A percentile compares a stretch with the other conserved stretches of the same genome.
Evolutionary conservation across 257 asterid genomes (phyloP).

Genomic region (Ilex aquifolium): DNA sequence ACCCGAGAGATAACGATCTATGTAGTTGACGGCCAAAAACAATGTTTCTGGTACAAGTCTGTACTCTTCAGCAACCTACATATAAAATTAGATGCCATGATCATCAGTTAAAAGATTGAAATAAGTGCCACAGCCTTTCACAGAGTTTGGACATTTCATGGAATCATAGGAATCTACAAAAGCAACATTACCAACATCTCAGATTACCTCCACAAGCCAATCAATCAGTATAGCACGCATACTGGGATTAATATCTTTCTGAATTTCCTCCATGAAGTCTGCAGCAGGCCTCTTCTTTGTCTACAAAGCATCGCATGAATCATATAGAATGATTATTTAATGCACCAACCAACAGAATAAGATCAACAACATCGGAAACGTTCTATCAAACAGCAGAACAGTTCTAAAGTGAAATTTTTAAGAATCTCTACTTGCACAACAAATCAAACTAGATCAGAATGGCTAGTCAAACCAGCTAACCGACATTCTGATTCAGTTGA

Average conservation of each 20-base stretch:
- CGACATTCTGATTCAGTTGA: too few species aligned
- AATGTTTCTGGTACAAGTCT: constrained; percentile 90
- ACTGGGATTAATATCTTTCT: constrained; percentile 42
- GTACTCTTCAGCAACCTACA: constrained; percentile 84
- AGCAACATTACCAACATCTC: background rate
- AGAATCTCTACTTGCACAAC: too few species aligned
- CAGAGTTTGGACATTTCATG: too few species aligned
- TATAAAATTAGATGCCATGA: background rate
- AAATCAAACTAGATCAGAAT: too few species aligned
- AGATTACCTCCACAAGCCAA: constrained; percentile 85
- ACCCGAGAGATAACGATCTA: constrained; percentile 97
- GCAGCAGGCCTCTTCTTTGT: constrained; percentile 53
- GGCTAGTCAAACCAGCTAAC: background rate
- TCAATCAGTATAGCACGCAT: constrained; percentile 43
- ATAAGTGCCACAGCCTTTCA: too few species aligned
- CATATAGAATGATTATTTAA: too few species aligned
- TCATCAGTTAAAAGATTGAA: too few species aligned
- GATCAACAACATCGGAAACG: too few species aligned
- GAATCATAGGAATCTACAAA: too few species aligned
- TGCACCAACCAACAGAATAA: too few species aligned
- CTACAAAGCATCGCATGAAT: constrained; percentile 16
- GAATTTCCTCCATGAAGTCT: constrained; percentile 43
- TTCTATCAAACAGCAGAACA: too few species aligned
- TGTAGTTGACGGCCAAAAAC: constrained; percentile 77
- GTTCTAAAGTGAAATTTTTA: too few species aligned